Evolutionary conservation across 495 filamentous ascomycete genomes (phyloP).

Genomic region (Xylaria grammica): DNA sequence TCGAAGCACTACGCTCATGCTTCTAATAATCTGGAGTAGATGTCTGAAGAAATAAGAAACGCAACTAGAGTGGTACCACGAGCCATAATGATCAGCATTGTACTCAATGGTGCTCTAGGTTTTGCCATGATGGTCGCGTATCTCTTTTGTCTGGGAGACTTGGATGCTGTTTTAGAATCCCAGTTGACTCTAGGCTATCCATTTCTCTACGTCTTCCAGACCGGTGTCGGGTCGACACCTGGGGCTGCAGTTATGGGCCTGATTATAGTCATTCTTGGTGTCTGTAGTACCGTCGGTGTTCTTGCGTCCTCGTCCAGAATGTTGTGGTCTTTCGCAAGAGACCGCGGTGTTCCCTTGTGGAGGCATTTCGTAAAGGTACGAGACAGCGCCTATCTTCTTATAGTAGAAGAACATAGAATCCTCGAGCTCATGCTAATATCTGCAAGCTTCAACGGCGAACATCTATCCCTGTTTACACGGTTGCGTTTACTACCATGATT

Average conservation of each 20-base stretch:
- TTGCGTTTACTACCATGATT: conserved; percentile 52
- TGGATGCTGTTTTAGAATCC: conserved; percentile 35
- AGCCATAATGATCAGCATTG: conserved; percentile 50
- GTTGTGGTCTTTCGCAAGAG: conserved; percentile 65
- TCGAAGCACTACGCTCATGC: neutral
- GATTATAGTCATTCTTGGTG: conserved; percentile 51
- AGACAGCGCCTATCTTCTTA: conserved; percentile 24
- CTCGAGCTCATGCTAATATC: conserved; percentile 25
- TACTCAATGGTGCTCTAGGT: conserved; percentile 46
- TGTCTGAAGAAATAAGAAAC: conserved; percentile 56
- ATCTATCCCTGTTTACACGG: conserved; percentile 56
- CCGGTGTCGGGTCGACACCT: conserved; percentile 46
- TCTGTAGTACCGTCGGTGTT: conserved; percentile 52
- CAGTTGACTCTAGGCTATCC: conserved; percentile 52
- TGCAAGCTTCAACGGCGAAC: conserved; percentile 43
- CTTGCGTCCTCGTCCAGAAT: conserved; percentile 60
- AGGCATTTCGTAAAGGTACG: conserved; percentile 49
- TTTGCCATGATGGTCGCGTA: conserved; percentile 52
- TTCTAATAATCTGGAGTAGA: conserved; percentile 1
- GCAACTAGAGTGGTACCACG: conserved; percentile 51
- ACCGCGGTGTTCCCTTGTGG: conserved; percentile 63
- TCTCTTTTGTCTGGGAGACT: conserved; percentile 50
- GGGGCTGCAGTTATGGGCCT: conserved; percentile 52
- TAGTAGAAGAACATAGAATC: conserved; percentile 34
- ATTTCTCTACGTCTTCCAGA: conserved; percentile 59